Evolutionary conservation across 257 asterid species (phyloP).

Genomic region (Eucommia ulmoides): DNA sequence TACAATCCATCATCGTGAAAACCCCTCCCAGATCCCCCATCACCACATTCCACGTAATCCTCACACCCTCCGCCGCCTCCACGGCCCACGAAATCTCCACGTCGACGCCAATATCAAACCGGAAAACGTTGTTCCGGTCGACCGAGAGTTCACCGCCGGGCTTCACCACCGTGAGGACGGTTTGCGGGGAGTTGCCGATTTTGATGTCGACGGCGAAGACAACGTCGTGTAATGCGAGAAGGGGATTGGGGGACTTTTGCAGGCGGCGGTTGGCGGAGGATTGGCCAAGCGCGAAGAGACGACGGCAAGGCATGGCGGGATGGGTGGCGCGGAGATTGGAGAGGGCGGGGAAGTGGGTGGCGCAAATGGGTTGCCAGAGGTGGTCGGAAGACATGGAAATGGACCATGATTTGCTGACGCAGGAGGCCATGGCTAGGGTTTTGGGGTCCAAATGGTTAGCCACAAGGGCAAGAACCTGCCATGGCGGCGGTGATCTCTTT

Average conservation of each 20-base stretch:
- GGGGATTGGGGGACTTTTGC: slow-evolving; percentile 33
- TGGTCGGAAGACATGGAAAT: slow-evolving; percentile 51
- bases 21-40: slow-evolving; percentile 39
- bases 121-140: slow-evolving; percentile 28
- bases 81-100: slow-evolving; percentile 7
- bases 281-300: slow-evolving; percentile 45
- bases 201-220: slow-evolving; percentile 49
- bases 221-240: slow-evolving; percentile 24
- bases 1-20: slow-evolving; percentile 66
- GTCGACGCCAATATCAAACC: slow-evolving; percentile 34
- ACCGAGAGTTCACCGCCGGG: slow-evolving; percentile 23
- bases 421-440: slow-evolving; percentile 45
- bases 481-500: slow-evolving; percentile 28
- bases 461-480: slow-evolving; percentile 53
- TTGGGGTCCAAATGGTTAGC: slow-evolving; percentile 48
- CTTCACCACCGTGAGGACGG: slow-evolving; percentile 14
- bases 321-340: slow-evolving; percentile 30
- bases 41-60: slow-evolving; percentile 56
- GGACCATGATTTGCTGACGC: slow-evolving; percentile 68
- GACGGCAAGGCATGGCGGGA: slow-evolving; percentile 25
- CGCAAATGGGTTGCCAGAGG: slow-evolving; percentile 63
- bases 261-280: slow-evolving; percentile 35
- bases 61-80: slow-evolving; percentile 23
- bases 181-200: slow-evolving; percentile 10
- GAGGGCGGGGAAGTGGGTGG: slow-evolving; percentile 49